Evolutionary conservation across 2,329 filamentous ascomycete species (phyloP), one percentile per base, ranked within the genome.

Genomic region (Hirsutella minnesotensis): DNA sequence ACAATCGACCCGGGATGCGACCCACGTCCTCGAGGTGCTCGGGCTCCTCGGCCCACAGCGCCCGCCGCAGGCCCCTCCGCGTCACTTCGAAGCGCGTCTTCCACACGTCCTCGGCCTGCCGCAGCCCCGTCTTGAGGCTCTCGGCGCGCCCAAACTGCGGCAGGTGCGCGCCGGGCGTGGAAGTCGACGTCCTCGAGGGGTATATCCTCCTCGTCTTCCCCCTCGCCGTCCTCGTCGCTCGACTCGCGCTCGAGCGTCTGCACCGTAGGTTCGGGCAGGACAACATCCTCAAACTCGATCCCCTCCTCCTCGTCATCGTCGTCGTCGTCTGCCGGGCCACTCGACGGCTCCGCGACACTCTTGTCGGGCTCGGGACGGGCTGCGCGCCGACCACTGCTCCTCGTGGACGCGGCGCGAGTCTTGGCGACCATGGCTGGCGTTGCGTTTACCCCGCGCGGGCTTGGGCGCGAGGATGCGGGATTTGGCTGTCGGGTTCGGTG

Each of bases 61-160:
- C 69, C 49, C 79, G 73, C 42, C 75, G 71, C 53, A 90, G 59
- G 0, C 88, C 89, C 40, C 79, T 69, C 46, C 81, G 80, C 0
- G 75, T 88, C 18, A 94, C 68, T 35, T 69, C 72, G 54, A 86
- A 98, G 42, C 74, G 79, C 15, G 68, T 70, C 49, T 69, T 77
- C 69, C 88, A 96, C 44, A 78, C 64, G 10, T 75, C 72, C 24
- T 74, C 75, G 2, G 78, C 74, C 53, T 85, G 73, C 46, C 80
- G 74, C n/a, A 96, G 66, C 1, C 87, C 89, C 44, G 82, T 81
- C 49, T 88, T 80, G 39, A 95, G 78, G 3, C 83, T 83, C 49
- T 84, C 80, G 0, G 86, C 82, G 47, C 75, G 79, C 20, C 79
- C 79, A 56, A 88, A 89, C 53, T 94, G 86, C 1, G 81, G 73